A percentile compares a stretch with the other conserved stretches of the same genome.
Conservation (phyloP, 208 protist genomes). For the Histomonas meleagridis region DNA sequence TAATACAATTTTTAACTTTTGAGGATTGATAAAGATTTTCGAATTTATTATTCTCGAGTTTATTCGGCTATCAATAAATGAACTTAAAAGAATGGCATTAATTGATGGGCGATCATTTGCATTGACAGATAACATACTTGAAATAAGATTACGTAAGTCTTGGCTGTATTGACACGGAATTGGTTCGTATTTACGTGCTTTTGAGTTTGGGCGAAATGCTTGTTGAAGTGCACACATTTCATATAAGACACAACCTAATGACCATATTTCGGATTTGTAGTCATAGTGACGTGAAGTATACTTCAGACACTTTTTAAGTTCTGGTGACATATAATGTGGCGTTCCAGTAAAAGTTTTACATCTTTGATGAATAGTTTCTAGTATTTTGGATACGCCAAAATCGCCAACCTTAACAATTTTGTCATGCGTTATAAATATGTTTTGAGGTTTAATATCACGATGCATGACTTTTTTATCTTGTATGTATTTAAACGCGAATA, state of each 20-base stretch:
- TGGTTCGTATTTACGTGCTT: neutral
- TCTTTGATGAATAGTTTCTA: neutral
- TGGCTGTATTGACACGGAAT: neutral
- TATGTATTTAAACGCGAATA: slow-evolving; percentile 38
- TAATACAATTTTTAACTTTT: too few species aligned
- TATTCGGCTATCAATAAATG: neutral
- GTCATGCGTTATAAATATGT: slow-evolving; percentile 37
- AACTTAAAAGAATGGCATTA: neutral
- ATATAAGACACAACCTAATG: slow-evolving; percentile 55
- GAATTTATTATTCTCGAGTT: too few species aligned
- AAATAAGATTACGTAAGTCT: neutral
- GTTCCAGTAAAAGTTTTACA: slow-evolving; percentile 32
- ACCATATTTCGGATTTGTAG: slow-evolving; percentile 54
- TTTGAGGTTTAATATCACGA: slow-evolving; percentile 48
- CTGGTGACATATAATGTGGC: slow-evolving; percentile 39
- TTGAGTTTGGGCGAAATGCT: too few species aligned
- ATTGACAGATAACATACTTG: neutral
- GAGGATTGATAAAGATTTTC: too few species aligned
- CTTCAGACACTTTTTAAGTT: neutral
- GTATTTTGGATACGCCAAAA: slow-evolving; percentile 38
- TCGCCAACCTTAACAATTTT: slow-evolving; percentile 40
- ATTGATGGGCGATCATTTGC: neutral
- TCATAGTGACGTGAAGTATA: too few species aligned
- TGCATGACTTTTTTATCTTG: slow-evolving; percentile 45
- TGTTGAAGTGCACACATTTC: slow-evolving; percentile 48